These are phyloP conservation scores for Coemansia sp. DNA, from an alignment of 192 early-diverging fungal species.

Conservation along the genomic window DNA sequence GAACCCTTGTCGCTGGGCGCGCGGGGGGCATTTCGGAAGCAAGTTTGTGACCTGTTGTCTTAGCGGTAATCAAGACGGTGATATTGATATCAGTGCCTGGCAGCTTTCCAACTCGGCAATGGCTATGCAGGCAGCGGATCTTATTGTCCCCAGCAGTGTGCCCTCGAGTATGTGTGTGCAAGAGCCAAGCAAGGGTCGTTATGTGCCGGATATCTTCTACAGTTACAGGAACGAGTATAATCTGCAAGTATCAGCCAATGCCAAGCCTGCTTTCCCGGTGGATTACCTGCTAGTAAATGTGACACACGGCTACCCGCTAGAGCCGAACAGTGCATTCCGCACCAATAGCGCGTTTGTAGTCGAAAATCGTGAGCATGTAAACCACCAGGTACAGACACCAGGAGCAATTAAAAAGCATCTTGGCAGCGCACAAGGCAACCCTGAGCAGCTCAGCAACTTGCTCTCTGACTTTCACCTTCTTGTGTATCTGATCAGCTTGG, in stretches of 20 bases:
- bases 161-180: conserved; percentile 85
- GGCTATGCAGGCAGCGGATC: conserved; percentile 87
- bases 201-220: conserved; percentile 97
- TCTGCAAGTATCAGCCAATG: conserved; percentile 78
- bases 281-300: conserved; percentile 94
- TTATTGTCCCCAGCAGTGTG: conserved; percentile 86
- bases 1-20: conserved; percentile 67
- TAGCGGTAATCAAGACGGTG: conserved; percentile 83
- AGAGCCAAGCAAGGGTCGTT: conserved; percentile 69
- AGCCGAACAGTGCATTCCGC: conserved; percentile 72
- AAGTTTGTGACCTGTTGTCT: conserved; percentile 95
- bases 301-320: conserved; percentile 89
- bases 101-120: conserved; percentile 91
- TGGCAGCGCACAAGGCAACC: conserved; percentile 12
- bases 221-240: conserved; percentile 95
- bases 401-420: conserved; percentile 61
- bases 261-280: conserved; percentile 94
- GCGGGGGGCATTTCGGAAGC: conserved; percentile 78
- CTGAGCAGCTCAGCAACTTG: conserved; percentile 46
- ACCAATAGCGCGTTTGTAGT: conserved; percentile 62
- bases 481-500: conserved; percentile 63
- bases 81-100: conserved; percentile 82
- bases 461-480: conserved; percentile 89
- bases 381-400: conserved; percentile 58
- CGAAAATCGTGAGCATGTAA: conserved; percentile 71